Conservation (phyloP, 2,329 filamentous ascomycete genomes). For the Cordyceps militaris region DNA sequence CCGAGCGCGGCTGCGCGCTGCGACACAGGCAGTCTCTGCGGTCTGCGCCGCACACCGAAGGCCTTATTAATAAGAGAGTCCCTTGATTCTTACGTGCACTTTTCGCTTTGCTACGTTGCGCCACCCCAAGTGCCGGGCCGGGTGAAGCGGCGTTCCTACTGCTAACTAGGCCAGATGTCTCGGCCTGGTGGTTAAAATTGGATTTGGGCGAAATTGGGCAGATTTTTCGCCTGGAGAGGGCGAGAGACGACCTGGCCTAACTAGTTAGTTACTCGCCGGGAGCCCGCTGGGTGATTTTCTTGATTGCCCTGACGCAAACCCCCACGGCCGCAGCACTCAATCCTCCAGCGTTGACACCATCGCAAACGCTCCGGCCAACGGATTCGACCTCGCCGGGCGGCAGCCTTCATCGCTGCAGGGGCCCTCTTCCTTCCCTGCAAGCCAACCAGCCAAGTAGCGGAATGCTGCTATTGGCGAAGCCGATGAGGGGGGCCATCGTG, state of each 20-base stretch:
- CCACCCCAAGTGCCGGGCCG: neutral
- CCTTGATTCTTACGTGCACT: too few relatives aligned
- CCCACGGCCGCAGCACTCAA: neutral
- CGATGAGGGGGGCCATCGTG: neutral
- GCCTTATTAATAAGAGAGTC: too few relatives aligned
- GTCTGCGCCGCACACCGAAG: neutral
- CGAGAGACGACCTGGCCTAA: neutral
- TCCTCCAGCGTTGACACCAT: neutral
- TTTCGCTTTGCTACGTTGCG: neutral
- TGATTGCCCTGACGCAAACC: too few relatives aligned
- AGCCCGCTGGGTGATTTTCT: neutral
- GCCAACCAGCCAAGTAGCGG: neutral
- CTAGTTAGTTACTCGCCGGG: neutral
- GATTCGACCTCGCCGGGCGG: neutral
- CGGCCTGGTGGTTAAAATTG: constrained; percentile 1
- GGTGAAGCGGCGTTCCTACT: neutral
- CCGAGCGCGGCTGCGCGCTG: neutral
- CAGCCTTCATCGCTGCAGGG: neutral
- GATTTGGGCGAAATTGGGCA: neutral
- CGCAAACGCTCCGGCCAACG: neutral
- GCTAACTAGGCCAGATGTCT: neutral
- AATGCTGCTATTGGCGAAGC: neutral
- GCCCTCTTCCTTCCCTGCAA: neutral
- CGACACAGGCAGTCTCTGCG: neutral
- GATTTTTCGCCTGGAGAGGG: neutral